phyloP scores from a whole-genome alignment of 306 rosid species.

The Prunus mira region DNA sequence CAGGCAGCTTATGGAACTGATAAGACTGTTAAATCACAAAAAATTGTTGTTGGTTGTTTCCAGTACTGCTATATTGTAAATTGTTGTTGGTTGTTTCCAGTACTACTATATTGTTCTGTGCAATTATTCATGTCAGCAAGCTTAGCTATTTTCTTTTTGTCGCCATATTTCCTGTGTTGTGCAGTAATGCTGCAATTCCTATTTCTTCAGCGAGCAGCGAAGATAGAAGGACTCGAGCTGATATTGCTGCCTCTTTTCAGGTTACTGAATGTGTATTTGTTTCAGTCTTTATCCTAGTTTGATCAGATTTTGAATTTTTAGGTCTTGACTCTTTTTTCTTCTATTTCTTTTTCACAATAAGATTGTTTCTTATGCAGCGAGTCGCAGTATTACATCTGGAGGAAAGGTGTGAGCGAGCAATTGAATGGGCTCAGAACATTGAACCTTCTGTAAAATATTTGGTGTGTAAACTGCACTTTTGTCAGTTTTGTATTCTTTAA shows the following conservation, averaged over 20 bases:
- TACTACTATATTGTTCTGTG: background rate
- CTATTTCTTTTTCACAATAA: slow-evolving; percentile 11
- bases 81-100: background rate
- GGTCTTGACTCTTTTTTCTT: slow-evolving; percentile 6
- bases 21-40: background rate
- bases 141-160: background rate
- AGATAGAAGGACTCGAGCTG: slow-evolving; percentile 78
- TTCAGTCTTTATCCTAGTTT: slow-evolving; percentile 2
- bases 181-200: slow-evolving; percentile 77
- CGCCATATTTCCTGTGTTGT: slow-evolving; percentile 15
- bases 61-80: background rate
- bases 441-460: slow-evolving; percentile 81
- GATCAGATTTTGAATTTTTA: background rate
- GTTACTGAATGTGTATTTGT: slow-evolving; percentile 32
- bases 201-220: slow-evolving; percentile 60
- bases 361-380: slow-evolving; percentile 48
- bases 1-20: background rate
- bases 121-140: background rate
- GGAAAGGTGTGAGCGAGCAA: slow-evolving; percentile 90
- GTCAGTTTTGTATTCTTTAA: background rate
- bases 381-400: slow-evolving; percentile 90
- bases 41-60: background rate
- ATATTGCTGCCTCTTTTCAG: slow-evolving; percentile 99
- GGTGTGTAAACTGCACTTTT: slow-evolving; percentile 42
- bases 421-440: slow-evolving; percentile 89